Conservation (phyloP, 306 rosid genomes). For the Castanea crenata region DNA sequence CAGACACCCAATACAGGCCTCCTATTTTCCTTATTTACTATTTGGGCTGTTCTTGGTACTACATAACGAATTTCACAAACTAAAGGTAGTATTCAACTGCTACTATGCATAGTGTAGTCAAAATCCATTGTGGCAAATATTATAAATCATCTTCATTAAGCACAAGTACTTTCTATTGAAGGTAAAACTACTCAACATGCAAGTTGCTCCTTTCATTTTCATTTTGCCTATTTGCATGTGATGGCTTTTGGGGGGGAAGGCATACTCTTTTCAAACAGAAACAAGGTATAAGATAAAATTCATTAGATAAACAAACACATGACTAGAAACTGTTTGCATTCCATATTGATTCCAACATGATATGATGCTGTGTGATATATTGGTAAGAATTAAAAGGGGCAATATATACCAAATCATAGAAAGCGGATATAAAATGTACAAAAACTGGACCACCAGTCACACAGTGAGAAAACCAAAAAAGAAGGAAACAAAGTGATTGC, state of each 20-base stretch:
- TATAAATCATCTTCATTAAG: neutral
- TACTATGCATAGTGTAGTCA: neutral
- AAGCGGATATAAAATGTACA: neutral
- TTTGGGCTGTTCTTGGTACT: too few relatives aligned
- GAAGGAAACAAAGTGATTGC: slow-evolving; percentile 2
- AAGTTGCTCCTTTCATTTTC: neutral
- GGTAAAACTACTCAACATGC: neutral
- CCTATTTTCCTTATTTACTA: too few relatives aligned
- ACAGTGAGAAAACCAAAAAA: neutral
- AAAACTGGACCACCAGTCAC: neutral
- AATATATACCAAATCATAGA: neutral
- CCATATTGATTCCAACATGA: neutral
- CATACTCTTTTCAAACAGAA: too few relatives aligned
- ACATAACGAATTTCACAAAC: too few relatives aligned
- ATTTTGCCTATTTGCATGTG: neutral
- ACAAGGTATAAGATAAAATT: too few relatives aligned
- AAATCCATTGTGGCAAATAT: neutral
- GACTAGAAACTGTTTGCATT: neutral
- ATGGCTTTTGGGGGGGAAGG: neutral
- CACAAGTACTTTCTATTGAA: neutral
- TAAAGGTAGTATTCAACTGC: too few relatives aligned
- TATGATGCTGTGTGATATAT: neutral
- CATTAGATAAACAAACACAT: neutral
- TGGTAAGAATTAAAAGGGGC: neutral
- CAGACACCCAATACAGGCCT: too few relatives aligned